Evolutionary conservation across 768 basidiomycete species (phyloP).

Genomic region (Rhodotorula taiwanensis): DNA sequence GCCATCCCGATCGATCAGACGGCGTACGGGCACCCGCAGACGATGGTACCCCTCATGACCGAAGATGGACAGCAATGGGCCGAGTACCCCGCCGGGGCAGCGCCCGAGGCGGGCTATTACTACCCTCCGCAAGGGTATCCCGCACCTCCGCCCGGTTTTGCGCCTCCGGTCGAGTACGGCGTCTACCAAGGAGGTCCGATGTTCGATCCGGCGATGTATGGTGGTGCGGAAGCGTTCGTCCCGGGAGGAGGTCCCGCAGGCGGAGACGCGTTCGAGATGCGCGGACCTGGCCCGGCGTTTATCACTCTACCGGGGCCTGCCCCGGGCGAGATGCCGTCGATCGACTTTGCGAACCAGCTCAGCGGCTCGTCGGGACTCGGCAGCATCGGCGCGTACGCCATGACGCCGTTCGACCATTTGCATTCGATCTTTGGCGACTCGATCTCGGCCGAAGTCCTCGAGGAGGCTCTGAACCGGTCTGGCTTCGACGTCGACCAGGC

Average conservation of each 20-base stretch:
- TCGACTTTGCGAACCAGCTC: slow-evolving; percentile 35
- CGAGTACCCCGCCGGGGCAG: background rate
- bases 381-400: slow-evolving; percentile 45
- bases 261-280: slow-evolving; percentile 7
- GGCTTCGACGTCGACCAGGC: slow-evolving; percentile 93
- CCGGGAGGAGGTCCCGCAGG: background rate
- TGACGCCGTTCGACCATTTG: slow-evolving; percentile 96
- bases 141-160: slow-evolving; percentile 2
- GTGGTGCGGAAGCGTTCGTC: background rate
- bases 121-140: slow-evolving; percentile 2
- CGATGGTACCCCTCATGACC: no score
- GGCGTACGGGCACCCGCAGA: no score
- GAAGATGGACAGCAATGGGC: slow-evolving; percentile 14
- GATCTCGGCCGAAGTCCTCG: slow-evolving; percentile 80
- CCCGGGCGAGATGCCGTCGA: slow-evolving; percentile 31
- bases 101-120: background rate
- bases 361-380: slow-evolving; percentile 10
- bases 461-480: slow-evolving; percentile 79
- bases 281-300: slow-evolving; percentile 22
- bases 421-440: slow-evolving; percentile 80
- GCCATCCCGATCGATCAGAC: slow-evolving; percentile 8
- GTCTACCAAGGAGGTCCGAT: slow-evolving; percentile 17
- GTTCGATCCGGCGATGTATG: slow-evolving; percentile 10
- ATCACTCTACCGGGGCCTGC: slow-evolving; percentile 29
- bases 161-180: slow-evolving; percentile 9